Evolutionary conservation across 805 yeast genomes (phyloP), one percentile per base, ranked within the genome.

Genomic region (Danielia oregonensis): DNA sequence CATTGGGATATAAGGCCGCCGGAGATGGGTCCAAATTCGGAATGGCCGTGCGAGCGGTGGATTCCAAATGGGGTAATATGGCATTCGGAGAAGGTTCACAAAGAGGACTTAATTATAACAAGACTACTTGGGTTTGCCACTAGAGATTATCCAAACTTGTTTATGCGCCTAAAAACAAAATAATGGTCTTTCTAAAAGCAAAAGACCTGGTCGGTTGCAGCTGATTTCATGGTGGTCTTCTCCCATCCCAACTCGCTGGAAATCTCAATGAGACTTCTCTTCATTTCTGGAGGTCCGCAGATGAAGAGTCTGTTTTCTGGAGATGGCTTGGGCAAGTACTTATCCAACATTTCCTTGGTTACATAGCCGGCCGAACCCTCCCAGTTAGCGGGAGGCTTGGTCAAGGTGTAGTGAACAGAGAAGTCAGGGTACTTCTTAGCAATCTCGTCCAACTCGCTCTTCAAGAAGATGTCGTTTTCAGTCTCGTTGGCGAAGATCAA

Each of bases 221-320:
- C 57, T 6, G 75, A 67, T 37, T 65, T 65, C 62, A 68, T 58
- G 23, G 60, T 52, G 13, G 74, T 70, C 46, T 63, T 60, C 14
- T 62, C 68, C 77, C 86, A 84, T 1, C 91, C 89, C 37, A 81
- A 59, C 25, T 75, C 78, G 29, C 64, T 63, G 11, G 86, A 68
- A 32, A 68, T 64, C 24, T 67, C 64, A 7, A 75, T 55, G 41
- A 80, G 67, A 24, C 56, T 51, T 42, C 68, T 69, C 49, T 78
- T 80, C 85, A 85, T 75, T 26, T 68, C 80, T 44, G 76, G 74
- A 14, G 89, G 89, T 9, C 94, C 94, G 62, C 89, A 83, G 25
- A 84, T 68, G 39, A 82, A 70, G 24, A 85, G 67, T 46, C 79
- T 74, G 33, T 76, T 70, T n/a, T 72, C 65, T 2, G 48, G 49